Evolutionary conservation across 2,329 filamentous ascomycete genomes (phyloP).

Genomic region (Calonectria montana): DNA sequence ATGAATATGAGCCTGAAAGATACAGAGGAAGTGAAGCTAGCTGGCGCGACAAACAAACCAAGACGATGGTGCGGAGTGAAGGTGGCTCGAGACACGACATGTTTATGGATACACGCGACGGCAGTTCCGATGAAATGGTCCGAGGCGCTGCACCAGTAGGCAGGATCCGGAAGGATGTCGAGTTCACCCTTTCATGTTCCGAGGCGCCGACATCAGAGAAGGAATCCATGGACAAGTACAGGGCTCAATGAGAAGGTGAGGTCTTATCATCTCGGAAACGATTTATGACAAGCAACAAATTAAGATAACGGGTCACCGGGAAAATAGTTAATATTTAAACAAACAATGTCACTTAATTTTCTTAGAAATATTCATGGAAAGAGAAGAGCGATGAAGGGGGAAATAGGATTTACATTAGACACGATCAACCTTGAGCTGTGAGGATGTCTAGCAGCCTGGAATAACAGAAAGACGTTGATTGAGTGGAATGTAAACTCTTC

Average conservation of each 20-base stretch:
- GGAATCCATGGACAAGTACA: constrained; percentile 2
- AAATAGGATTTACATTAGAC: too few species aligned
- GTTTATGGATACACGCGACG: neutral
- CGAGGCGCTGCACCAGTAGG: neutral
- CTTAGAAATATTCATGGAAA: neutral
- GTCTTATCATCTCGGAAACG: neutral
- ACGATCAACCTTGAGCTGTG: too few species aligned
- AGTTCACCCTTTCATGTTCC: neutral
- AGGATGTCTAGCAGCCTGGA: too few species aligned
- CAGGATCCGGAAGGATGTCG: neutral
- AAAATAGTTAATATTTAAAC: neutral
- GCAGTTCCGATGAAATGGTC: neutral
- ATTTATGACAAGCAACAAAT: neutral
- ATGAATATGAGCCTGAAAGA: neutral
- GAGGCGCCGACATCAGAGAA: neutral
- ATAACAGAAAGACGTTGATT: too few species aligned
- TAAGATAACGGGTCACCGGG: neutral
- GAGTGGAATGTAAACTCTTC: too few species aligned
- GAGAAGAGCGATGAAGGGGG: too few species aligned
- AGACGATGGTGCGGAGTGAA: neutral
- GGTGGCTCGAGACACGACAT: neutral
- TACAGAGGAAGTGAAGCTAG: neutral
- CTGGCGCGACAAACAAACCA: constrained; percentile 6
- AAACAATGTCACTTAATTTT: neutral
- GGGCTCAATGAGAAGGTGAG: neutral